phyloP scores from a whole-genome alignment of 345 rosid species.

The Melaleuca quinquenervia region DNA sequence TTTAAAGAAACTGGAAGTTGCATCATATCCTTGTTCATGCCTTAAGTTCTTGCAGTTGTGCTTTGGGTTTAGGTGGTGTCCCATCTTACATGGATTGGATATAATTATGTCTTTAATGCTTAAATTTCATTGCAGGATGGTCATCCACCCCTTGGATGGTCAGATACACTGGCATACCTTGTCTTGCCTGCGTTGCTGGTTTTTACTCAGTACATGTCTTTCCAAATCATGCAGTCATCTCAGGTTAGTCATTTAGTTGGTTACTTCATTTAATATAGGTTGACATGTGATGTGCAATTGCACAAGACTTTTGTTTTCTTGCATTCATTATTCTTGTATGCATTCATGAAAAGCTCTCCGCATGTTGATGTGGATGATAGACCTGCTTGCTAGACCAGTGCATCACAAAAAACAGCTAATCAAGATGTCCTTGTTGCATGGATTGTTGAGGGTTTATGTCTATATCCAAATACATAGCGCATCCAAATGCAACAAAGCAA shows the following conservation, averaged over 20 bases:
- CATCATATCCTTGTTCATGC: neutral
- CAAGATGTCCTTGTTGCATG: neutral
- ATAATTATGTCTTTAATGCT: neutral
- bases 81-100: neutral
- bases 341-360: neutral
- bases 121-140: conserved; percentile 54
- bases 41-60: neutral
- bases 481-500: neutral
- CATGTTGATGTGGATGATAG: neutral
- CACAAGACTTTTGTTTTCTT: neutral
- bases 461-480: neutral
- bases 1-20: neutral
- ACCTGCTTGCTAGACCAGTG: neutral
- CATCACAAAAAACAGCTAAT: neutral
- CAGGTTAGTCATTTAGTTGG: conserved; percentile 35
- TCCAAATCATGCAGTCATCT: conserved; percentile 82
- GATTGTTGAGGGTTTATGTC: neutral
- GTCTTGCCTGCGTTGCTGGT: conserved; percentile 72
- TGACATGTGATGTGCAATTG: neutral
- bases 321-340: neutral
- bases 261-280: neutral
- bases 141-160: conserved; percentile 96
- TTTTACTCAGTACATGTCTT: conserved; percentile 66
- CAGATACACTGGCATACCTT: conserved; percentile 85
- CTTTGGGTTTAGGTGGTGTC: neutral